Base-by-base conservation (phyloP, 2,329 filamentous ascomycete genomes). In the Arthrobotrys entomopaga region DNA sequence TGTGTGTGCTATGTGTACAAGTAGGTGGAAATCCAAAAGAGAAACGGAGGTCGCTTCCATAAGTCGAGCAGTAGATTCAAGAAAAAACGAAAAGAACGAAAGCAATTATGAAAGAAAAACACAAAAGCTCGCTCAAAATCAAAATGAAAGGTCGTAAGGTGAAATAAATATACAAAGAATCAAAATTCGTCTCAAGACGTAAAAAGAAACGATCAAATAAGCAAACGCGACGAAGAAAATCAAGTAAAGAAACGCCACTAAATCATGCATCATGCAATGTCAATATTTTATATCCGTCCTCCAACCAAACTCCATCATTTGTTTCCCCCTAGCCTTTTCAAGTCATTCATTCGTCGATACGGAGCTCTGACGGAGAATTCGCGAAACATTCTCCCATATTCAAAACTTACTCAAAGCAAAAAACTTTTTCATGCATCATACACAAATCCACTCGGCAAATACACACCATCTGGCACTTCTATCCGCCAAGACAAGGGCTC, bases 401-500 rank as follows among this genome's bases (percentile, higher is more conserved):
- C 24, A 26, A 3, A 26, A 26, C 7, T 26, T 7, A 7, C 24
- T 26, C 24, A 7, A 26, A 26, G 3, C 24, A 3, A 26, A 26
- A 26, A 7, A 3, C 7, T 26, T 26, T 7, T 26, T 26, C 24
- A 26, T 19, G 34, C 19, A 38, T 74, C 57, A 83, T 49, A 84
- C 81, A 79, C 89, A 91, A 75, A 87, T 84, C 92, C 92, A 96
- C 83, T 96, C 91, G 0, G 91, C 91, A 84, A 95, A 95, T n/a
- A 96, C 92, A 80, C 92, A 95, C 92, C 92, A 96, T 78, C 91
- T 85, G 50, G 91, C 91, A 73, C 90, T 93, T 63, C 92, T 86
- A 82, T 96, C 92, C 5, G 92, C 92, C 66, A 95, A 84, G 49
- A 96, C 92, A 74, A 96, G 82, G 0, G 91, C 91, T 76, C 92